Evolutionary conservation across 1,139 yeast species (phyloP).

Genomic region (Debaryomycetaceae sp.): DNA sequence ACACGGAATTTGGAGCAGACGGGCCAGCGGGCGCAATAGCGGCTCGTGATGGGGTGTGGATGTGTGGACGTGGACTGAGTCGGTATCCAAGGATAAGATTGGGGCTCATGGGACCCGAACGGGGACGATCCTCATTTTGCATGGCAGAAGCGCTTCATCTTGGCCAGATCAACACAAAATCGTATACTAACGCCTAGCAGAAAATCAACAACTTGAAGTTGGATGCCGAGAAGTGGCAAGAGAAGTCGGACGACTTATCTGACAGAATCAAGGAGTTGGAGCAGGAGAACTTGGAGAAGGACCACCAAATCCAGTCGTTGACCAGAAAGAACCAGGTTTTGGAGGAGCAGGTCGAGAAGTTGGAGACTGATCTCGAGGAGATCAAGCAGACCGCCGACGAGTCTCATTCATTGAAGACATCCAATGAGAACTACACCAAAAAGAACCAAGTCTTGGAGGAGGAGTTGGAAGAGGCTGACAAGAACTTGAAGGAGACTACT

Average conservation of each 20-base stretch:
- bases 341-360: slow-evolving; percentile 87
- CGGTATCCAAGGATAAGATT: background rate
- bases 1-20: background rate
- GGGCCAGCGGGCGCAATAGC: background rate
- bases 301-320: slow-evolving; percentile 89
- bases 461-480: slow-evolving; percentile 89
- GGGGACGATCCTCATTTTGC: too few species aligned
- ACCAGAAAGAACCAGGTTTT: slow-evolving; percentile 88
- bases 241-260: slow-evolving; percentile 84
- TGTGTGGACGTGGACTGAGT: background rate
- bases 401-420: slow-evolving; percentile 82
- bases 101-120: background rate
- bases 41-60: background rate
- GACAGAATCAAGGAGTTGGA: slow-evolving; percentile 84
- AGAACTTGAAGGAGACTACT: slow-evolving; percentile 88
- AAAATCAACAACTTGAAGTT: slow-evolving; percentile 87
- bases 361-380: slow-evolving; percentile 75
- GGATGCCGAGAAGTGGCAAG: slow-evolving; percentile 97
- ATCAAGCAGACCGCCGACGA: slow-evolving; percentile 91
- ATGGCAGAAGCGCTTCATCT: background rate
- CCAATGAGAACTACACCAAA: slow-evolving; percentile 88
- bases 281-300: slow-evolving; percentile 88
- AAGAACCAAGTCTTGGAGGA: slow-evolving; percentile 91
- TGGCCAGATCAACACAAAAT: background rate
- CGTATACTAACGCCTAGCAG: slow-evolving; percentile 34